A percentile compares a stretch with the other conserved stretches of the same genome.
phyloP scores from a whole-genome alignment of 73 alveolate genomes.

The Stentor coeruleus region DNA sequence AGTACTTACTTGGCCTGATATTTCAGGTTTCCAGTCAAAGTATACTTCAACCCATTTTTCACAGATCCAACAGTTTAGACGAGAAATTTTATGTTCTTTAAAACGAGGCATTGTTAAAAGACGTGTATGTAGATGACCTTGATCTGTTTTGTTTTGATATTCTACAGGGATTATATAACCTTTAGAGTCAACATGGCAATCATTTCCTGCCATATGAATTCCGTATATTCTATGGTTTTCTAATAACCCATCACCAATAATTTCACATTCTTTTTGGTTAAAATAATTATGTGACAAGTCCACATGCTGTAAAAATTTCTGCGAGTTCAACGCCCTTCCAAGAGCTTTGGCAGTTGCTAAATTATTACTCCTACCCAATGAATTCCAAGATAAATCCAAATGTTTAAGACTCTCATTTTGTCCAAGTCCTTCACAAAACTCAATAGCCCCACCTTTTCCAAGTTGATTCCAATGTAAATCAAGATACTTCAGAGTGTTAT shows the following conservation, averaged over 20 bases:
- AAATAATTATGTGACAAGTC: slow-evolving; percentile 79
- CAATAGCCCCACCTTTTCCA: slow-evolving; percentile 26
- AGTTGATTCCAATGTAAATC: slow-evolving; percentile 31
- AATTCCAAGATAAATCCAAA: slow-evolving; percentile 31
- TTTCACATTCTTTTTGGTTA: slow-evolving; percentile 49
- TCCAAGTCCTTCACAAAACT: slow-evolving; percentile 25
- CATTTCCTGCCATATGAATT: slow-evolving; percentile 85
- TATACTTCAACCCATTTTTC: slow-evolving; percentile 16
- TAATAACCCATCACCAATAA: slow-evolving; percentile 60
- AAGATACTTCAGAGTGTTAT: slow-evolving; percentile 3
- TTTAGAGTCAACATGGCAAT: slow-evolving; percentile 68
- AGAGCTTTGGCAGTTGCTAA: slow-evolving; percentile 26
- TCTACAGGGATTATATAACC: slow-evolving; percentile 58
- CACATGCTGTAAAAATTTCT: slow-evolving; percentile 59
- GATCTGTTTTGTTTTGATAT: slow-evolving; percentile 12
- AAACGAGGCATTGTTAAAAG: not conserved
- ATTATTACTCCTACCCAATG: slow-evolving; percentile 20
- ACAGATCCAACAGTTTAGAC: slow-evolving; percentile 22
- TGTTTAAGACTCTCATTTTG: slow-evolving; percentile 27
- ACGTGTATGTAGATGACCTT: slow-evolving; percentile 13
- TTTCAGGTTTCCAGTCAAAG: slow-evolving; percentile 18
- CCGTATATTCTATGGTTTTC: slow-evolving; percentile 75
- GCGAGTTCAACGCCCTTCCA: not conserved
- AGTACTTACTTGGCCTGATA: not conserved
- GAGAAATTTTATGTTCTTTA: slow-evolving; percentile 11